Evolutionary conservation across 371 early-diverging fungal species (phyloP), one percentile per base, ranked within the genome.

Genomic region (Mortierella sp.): DNA sequence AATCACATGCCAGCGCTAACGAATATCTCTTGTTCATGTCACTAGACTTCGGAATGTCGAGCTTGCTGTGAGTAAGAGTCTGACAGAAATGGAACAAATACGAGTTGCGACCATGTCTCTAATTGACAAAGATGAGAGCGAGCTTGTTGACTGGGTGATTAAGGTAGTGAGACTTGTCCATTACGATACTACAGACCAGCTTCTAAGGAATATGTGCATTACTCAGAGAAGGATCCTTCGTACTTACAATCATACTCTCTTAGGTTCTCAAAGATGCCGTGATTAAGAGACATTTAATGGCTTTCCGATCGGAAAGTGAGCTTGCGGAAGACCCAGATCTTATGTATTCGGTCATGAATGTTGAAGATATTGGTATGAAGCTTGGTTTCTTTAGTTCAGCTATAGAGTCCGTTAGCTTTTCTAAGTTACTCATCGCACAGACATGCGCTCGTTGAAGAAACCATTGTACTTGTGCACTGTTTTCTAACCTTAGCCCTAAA

Each of bases 331-430:
- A 80, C 16, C 80, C 80, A 14, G 74, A 74, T 51, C 43, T 80
- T 62, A 80, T 80, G 80, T 53, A 64, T 19, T 80, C 80, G 26
- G 52, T 74, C 2, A 67, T 66, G 29, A 64, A 61, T 48, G 74
- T 80, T 0, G 68, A 80, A 26, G 80, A 80, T 48, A 80, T 80
- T 18, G 46, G 77, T 76, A 76, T 47, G 77, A 60, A n/a, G n/a
- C n/a, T n/a, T n/a, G n/a, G 21, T 30, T 18, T 16, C 16, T 18
- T 23, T 12, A n/a, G 19, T 1, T 16, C 19, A 46, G 21, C 7
- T 28, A 29, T 25, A 28, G 37, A 57, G 18, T 15, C 29, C 11
- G 19, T 37, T 25, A 7, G 7, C 9, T 26, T 26, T 5, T 25
- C 16, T 19, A n/a, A n/a, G n/a, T n/a, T n/a, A n/a, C n/a, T n/a